Evolutionary conservation across 148 eudicot genomes (phyloP).

Genomic region (Vaccinium macrocarpon): DNA sequence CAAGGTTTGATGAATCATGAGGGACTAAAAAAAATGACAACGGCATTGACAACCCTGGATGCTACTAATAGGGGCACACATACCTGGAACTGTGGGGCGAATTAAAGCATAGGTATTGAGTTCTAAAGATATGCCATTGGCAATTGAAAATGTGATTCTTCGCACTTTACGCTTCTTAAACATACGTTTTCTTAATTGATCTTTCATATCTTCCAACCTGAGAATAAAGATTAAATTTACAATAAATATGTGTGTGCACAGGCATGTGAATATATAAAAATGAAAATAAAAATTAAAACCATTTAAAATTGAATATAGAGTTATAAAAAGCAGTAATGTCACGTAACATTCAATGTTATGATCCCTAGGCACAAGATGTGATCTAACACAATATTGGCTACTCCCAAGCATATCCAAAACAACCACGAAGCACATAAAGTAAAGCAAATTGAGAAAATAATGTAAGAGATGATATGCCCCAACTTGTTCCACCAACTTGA

Average conservation of each 20-base stretch:
- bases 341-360: too few relatives aligned
- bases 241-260: not conserved
- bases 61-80: constrained; percentile 13
- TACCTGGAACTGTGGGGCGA: constrained; percentile 90
- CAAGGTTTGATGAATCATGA: constrained; percentile 13
- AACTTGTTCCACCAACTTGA: not conserved
- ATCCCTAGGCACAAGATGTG: too few relatives aligned
- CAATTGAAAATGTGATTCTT: constrained; percentile 65
- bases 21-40: not conserved
- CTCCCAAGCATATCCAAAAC: too few relatives aligned
- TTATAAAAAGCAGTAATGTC: too few relatives aligned
- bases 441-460: not conserved
- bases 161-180: constrained; percentile 91
- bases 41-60: too few relatives aligned
- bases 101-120: constrained; percentile 85
- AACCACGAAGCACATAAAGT: too few relatives aligned
- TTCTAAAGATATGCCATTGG: constrained; percentile 74
- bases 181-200: constrained; percentile 80
- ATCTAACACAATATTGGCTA: too few relatives aligned
- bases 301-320: too few relatives aligned
- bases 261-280: not conserved
- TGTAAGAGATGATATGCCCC: constrained; percentile 1
- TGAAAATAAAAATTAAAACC: too few relatives aligned
- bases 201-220: constrained; percentile 84
- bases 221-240: not conserved